Base-by-base conservation (phyloP, 352 stramenopile species). In the Phytopythium litorale region DNA sequence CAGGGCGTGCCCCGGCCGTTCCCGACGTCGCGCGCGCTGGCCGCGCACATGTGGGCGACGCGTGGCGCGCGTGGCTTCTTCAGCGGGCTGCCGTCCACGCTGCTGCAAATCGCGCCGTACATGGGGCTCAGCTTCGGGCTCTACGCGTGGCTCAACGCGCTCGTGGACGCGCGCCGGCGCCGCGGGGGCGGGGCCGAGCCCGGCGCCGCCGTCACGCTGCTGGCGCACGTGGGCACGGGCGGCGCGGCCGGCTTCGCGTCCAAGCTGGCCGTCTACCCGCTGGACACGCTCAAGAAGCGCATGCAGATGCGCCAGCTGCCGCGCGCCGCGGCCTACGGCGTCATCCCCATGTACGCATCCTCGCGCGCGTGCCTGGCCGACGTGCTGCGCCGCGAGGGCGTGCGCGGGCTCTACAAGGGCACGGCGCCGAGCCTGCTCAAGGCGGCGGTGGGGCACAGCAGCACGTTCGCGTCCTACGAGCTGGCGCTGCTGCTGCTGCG, bases 251-350 rank as follows among this genome's bases (percentile, higher is more conserved):
- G 95, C 6, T 72, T 97, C 18, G 64, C 96, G 19, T 96, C 89
- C 28, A 98, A 98, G 70, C 74, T 98, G 23, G 68, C 87, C 0
- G 91, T 98, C 21, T 98, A 98, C 76, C 95, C 95, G 4, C 65
- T 98, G 12, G 95, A 98, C 77, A 98, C 95, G 16, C 68, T 98
- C n/a, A 98, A 98, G 78, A 98, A 98, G 73, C 84, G 92, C 50
- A 91, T 98, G 75, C 95, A 98, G 63, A 87, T 96, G 75, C 83
- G 85, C n/a, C 71, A 88, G 37, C 70, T 96, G 13, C 73, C 72
- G 42, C 82, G 87, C 13, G 79, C 68, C 38, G 62, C 61, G 51
- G 74, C 67, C 6, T 95, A 92, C 61, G 86, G 86, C 35, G 65
- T 79, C 28, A 90, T 91, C 51, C 81, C 83, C 7, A 64, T 74